Evolutionary conservation across 2,329 filamentous ascomycete species (phyloP).

Genomic region (Monosporascus sp.): DNA sequence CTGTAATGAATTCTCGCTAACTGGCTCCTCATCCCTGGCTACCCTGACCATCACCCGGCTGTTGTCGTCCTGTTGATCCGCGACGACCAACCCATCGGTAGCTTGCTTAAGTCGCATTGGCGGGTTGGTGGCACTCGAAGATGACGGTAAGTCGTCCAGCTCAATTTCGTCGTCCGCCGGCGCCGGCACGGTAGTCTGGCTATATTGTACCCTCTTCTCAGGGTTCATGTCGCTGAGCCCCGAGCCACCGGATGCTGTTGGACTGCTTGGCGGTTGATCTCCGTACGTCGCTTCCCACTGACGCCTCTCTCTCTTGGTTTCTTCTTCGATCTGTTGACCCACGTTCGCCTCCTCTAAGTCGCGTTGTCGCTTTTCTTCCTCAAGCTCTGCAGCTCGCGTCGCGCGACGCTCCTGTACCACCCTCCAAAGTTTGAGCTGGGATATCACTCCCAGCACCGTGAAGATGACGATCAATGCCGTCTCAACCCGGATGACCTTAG

Average conservation of each 20-base stretch:
- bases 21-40: slow-evolving; percentile 40
- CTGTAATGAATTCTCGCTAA: slow-evolving; percentile 14
- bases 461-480: slow-evolving; percentile 72
- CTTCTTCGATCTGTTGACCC: slow-evolving; percentile 60
- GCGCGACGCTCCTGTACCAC: slow-evolving; percentile 61
- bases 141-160: slow-evolving; percentile 41
- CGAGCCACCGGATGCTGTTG: slow-evolving; percentile 40
- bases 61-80: slow-evolving; percentile 31
- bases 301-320: slow-evolving; percentile 54
- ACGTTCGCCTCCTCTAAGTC: slow-evolving; percentile 61
- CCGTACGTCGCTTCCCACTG: slow-evolving; percentile 79
- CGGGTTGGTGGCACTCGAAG: slow-evolving; percentile 18
- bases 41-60: slow-evolving; percentile 49
- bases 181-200: slow-evolving; percentile 25
- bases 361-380: slow-evolving; percentile 39
- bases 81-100: slow-evolving; percentile 34
- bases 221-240: slow-evolving; percentile 43
- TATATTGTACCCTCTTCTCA: slow-evolving; percentile 31
- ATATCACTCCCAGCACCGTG: slow-evolving; percentile 69
- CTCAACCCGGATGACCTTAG: slow-evolving; percentile 80
- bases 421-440: slow-evolving; percentile 82
- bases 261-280: slow-evolving; percentile 34
- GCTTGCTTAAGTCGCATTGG: slow-evolving; percentile 7
- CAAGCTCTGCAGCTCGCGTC: slow-evolving; percentile 43
- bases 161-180: slow-evolving; percentile 46